phyloP scores from a whole-genome alignment of 2,329 filamentous ascomycete genomes.

The Claviceps sp. region DNA sequence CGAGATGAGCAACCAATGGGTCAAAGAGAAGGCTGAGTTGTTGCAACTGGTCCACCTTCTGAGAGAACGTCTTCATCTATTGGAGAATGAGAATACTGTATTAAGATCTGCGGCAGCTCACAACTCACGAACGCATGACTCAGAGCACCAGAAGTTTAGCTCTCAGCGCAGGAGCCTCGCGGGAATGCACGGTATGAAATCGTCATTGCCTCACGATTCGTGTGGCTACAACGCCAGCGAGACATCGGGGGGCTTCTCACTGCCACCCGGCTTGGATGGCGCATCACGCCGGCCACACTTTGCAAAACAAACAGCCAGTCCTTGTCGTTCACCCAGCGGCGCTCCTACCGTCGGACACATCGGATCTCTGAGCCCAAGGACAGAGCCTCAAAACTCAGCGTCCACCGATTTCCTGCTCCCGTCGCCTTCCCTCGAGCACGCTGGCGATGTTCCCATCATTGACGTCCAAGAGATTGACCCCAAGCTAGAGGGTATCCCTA shows the following conservation, averaged over 20 bases:
- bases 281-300: constrained; percentile 22
- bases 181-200: constrained; percentile 7
- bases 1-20: constrained; percentile 33
- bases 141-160: constrained; percentile 17
- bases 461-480: constrained; percentile 46
- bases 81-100: constrained; percentile 24
- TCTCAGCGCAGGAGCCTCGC: constrained; percentile 14
- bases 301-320: constrained; percentile 15
- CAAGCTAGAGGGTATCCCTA: constrained; percentile 44
- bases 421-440: constrained; percentile 16
- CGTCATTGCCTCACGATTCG: constrained; percentile 9
- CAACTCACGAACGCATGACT: constrained; percentile 15
- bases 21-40: constrained; percentile 28
- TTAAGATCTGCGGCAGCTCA: constrained; percentile 19
- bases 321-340: constrained; percentile 20
- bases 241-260: constrained; percentile 11
- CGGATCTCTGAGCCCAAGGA: constrained; percentile 30
- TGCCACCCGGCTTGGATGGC: constrained; percentile 22
- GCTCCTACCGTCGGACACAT: constrained; percentile 24
- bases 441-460: constrained; percentile 31
- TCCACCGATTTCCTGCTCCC: constrained; percentile 22
- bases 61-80: constrained; percentile 22
- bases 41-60: constrained; percentile 28
- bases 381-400: constrained; percentile 25
- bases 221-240: constrained; percentile 10